Evolutionary conservation across 2,329 filamentous ascomycete genomes (phyloP).

Genomic region (Fusarium sp.): DNA sequence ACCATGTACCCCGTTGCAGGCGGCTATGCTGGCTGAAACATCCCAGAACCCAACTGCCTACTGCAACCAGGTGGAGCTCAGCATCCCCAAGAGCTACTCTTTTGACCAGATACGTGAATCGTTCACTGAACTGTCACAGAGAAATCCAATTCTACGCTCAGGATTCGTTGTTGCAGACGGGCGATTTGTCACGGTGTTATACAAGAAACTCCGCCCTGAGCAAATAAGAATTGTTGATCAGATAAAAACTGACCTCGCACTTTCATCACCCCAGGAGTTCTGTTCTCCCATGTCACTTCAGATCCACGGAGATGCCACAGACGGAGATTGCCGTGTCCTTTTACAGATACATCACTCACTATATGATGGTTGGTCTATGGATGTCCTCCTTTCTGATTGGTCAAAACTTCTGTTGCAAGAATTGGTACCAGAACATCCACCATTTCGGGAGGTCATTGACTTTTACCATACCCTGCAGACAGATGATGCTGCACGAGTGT

Average conservation of each 20-base stretch:
- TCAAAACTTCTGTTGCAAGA: slow-evolving; percentile 57
- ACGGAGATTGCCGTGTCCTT: slow-evolving; percentile 49
- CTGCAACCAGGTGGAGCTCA: slow-evolving; percentile 79
- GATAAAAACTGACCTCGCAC: slow-evolving; percentile 53
- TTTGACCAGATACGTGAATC: slow-evolving; percentile 58
- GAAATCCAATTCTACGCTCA: slow-evolving; percentile 77
- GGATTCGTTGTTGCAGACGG: slow-evolving; percentile 71
- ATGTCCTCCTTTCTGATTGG: slow-evolving; percentile 77
- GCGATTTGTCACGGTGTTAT: slow-evolving; percentile 63
- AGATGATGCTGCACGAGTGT: slow-evolving; percentile 62
- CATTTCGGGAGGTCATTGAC: slow-evolving; percentile 69
- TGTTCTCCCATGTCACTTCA: slow-evolving; percentile 73
- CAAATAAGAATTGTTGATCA: slow-evolving; percentile 57
- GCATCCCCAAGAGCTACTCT: slow-evolving; percentile 56
- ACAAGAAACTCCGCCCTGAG: slow-evolving; percentile 59
- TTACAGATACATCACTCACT: slow-evolving; percentile 82
- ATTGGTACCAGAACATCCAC: slow-evolving; percentile 56
- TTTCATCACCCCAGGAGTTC: slow-evolving; percentile 53
- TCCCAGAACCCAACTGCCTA: slow-evolving; percentile 69
- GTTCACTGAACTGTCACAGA: slow-evolving; percentile 60
- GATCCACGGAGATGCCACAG: slow-evolving; percentile 50
- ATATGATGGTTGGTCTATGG: slow-evolving; percentile 94
- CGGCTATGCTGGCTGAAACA: slow-evolving; percentile 84
- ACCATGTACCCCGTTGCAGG: slow-evolving; percentile 78
- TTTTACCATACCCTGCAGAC: slow-evolving; percentile 54